A percentile compares a stretch with the other conserved stretches of the same genome.
phyloP scores from a whole-genome alignment of 257 asterid species.

The Penstemon eatonii region DNA sequence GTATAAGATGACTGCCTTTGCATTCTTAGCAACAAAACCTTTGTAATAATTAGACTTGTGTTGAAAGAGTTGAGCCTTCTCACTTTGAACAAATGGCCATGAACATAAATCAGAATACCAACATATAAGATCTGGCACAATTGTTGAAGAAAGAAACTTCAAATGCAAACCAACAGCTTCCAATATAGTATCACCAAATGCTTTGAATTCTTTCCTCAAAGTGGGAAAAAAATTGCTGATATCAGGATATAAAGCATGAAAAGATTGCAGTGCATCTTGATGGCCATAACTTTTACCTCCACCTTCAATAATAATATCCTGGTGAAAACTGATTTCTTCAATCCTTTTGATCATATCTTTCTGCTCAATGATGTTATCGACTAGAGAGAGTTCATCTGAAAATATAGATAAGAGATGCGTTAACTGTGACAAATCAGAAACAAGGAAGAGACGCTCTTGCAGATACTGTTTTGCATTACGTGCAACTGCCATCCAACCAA shows the following conservation, averaged over 20 bases:
- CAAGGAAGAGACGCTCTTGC: conserved; percentile 84
- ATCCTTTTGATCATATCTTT: conserved; percentile 39
- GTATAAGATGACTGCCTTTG: conserved; percentile 81
- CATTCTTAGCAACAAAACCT: conserved; percentile 90
- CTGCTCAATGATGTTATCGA: conserved; percentile 50
- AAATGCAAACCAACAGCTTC: conserved; percentile 93
- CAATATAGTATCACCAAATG: conserved; percentile 81
- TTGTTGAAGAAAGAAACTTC: conserved; percentile 69
- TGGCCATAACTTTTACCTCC: conserved; percentile 37
- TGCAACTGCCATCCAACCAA: conserved; percentile 97
- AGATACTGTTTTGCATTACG: conserved; percentile 82
- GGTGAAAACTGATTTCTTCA: conserved; percentile 37
- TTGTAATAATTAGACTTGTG: conserved; percentile 49
- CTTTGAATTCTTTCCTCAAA: conserved; percentile 76
- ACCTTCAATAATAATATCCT: conserved; percentile 34
- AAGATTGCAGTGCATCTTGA: conserved; percentile 53
- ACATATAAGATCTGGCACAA: conserved; percentile 80
- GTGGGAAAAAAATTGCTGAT: conserved; percentile 75
- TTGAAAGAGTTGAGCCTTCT: conserved; percentile 36
- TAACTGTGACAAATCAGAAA: conserved; percentile 75
- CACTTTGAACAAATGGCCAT: conserved; percentile 71
- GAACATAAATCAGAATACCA: conserved; percentile 93
- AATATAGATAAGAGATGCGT: conserved; percentile 67
- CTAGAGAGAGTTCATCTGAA: conserved; percentile 81
- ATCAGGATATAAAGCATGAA: conserved; percentile 65